Evolutionary conservation across 257 asterid species (phyloP), one percentile per base, ranked within the genome.

Genomic region (Lavandula angustifolia): DNA sequence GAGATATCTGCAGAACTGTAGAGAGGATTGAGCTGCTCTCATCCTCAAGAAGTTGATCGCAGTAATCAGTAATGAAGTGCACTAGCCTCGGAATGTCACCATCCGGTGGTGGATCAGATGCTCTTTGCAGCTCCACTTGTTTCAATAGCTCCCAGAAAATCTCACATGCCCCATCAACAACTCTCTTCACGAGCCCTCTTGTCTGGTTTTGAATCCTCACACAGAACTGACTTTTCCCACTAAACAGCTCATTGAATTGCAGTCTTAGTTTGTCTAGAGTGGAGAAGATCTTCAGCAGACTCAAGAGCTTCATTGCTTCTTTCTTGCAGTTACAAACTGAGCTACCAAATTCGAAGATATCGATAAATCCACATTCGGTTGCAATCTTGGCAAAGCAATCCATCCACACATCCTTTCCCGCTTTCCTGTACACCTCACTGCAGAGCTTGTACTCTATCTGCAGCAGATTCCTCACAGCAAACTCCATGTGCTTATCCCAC

Each of bases 221-320:
- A 43, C 91, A 92, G 12, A 74, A 81, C 69, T 22, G 27, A 2
- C 2, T 22, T 22, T 73, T 76, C 72, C 90, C 88, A 22, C 47
- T 73, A 52, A 92, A 92, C 55, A 92, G 75, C 14, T 83, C 77
- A 74, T 92, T 92, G 81, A 92, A 92, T 37, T 82, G 86, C 17
- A 78, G 58, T 35, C 99, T 76, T 13, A 89, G 71, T 64, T 61
- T 87, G 74, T 84, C 82, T 1, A 92, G 76, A 13, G 89, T 77
- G 56, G 89, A 79, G 47, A 89, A 92, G 42, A 92, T 73, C 52
- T 82, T 81, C 75, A 92, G 72, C 60, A 92, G 68, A 71, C 74
- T 83, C 79, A 89, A 73, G 12, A 92, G 81, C 82, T 89, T 92
- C 67, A 86, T 60, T 48, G 97, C 97, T 66, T 92, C 97, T 50